These are phyloP conservation scores for Vicia villosa DNA, from an alignment of 306 rosid genomes.

Conservation along the genomic window DNA sequence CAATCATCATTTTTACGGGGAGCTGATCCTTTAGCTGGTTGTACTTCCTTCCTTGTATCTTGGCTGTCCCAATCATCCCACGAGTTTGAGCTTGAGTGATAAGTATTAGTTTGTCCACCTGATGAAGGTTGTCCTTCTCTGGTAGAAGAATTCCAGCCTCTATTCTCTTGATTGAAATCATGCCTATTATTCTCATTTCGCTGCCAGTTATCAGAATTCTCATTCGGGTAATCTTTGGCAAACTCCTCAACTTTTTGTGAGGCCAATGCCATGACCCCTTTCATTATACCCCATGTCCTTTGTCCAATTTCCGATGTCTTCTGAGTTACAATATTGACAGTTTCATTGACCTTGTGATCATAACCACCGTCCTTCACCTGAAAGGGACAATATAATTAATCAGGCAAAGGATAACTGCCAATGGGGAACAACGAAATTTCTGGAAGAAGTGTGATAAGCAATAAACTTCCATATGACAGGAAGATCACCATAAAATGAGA, in stretches of 20 bases:
- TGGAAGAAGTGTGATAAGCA: conserved; percentile 20
- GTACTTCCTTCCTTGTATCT: conserved; percentile 41
- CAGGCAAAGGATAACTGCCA: conserved; percentile 6
- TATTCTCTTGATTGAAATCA: conserved; percentile 77
- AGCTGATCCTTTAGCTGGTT: conserved; percentile 54
- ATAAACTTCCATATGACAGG: not conserved
- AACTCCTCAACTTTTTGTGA: conserved; percentile 93
- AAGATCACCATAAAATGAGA: conserved; percentile 4
- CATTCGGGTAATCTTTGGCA: conserved; percentile 66
- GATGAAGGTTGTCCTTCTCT: conserved; percentile 68
- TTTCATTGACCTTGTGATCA: conserved; percentile 94
- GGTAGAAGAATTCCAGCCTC: conserved; percentile 70
- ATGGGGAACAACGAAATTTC: conserved; percentile 10
- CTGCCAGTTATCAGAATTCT: conserved; percentile 63
- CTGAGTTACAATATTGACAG: conserved; percentile 89
- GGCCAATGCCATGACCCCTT: conserved; percentile 98
- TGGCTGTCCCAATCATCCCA: conserved; percentile 53
- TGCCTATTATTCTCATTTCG: conserved; percentile 61
- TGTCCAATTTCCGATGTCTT: conserved; percentile 97
- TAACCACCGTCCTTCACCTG: conserved; percentile 98
- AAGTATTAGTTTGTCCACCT: conserved; percentile 51
- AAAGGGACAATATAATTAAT: conserved; percentile 22
- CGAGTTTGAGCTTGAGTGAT: conserved; percentile 44
- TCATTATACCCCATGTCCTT: conserved; percentile 98
- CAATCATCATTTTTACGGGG: conserved; percentile 67